Base-by-base conservation (phyloP, 1,139 yeast genomes). In the Candida anutae region DNA sequence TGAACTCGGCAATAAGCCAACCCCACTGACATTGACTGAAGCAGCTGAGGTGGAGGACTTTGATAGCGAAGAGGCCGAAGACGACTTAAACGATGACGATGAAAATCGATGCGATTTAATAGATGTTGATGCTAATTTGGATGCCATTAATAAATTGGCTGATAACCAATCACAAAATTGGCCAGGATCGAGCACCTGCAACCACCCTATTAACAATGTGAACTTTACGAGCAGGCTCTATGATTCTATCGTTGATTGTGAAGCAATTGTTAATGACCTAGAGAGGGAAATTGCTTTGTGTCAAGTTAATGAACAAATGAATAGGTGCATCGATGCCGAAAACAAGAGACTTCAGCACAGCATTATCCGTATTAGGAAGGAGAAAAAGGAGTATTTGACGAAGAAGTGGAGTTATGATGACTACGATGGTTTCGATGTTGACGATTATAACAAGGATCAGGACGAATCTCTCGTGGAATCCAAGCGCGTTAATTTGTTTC, bases 401-500 rank as follows among this genome's bases (percentile, higher is more conserved):
- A 44, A 53, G 21, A 62, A 58, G 28, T 65, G 72, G 72, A 44
- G 61, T 36, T 82, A 82, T 46, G 80, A 76, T 30, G 59, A 61
- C 9, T 82, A 83, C 54, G 48, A 53, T 6, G 70, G 71, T 37
- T 71, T 71, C 42, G 67, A 66, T 32, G 63, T 72, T 30, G 72
- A 71, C 37, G 78, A 69, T 24, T 55, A 60, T 29, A 62, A 53
- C 33, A 51, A 52, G 26, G 71, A 68, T 38, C 57, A 58, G 28
- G 79, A 73, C 40, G 63, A 63, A 29, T 60, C 73, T 5, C 52
- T 69, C 29, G 51, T 59, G 26, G 76, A 74, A 24, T 67, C 73
- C 41, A 73, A 69, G 32, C 55, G 63, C 29, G 60, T 82, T 20
- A 87, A 90, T 48, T 60, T 88, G 16, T 90, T 90, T 58, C 94